Percentiles rank a stretch among this genome's conserved stretches.
Conservation (phyloP, 2,329 filamentous ascomycete species). For the Colletotrichum tofieldiae region DNA sequence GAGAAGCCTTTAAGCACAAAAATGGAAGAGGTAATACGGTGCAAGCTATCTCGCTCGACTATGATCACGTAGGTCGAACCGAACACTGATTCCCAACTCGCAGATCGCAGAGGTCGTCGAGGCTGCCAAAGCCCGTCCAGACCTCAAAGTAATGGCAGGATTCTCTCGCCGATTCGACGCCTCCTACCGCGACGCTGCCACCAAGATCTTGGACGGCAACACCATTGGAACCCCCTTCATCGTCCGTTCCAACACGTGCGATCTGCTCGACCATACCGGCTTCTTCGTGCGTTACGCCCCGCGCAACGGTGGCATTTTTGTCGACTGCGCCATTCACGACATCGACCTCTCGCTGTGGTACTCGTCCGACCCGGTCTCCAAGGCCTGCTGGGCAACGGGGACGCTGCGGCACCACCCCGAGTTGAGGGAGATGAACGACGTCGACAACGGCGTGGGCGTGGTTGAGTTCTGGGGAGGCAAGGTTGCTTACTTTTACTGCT, state of each 20-base stretch:
- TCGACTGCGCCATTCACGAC: constrained; percentile 60
- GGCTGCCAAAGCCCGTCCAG: constrained; percentile 45
- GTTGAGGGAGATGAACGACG: constrained; percentile 50
- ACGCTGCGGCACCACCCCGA: constrained; percentile 47
- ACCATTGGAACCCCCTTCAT: constrained; percentile 72
- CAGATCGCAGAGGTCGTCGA: constrained; percentile 73
- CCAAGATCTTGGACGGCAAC: constrained; percentile 64
- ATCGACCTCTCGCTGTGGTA: constrained; percentile 8
- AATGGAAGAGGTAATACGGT: constrained; percentile 67
- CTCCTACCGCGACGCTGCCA: constrained; percentile 74
- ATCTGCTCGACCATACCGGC: constrained; percentile 74
- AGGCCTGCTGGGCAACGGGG: constrained; percentile 14
- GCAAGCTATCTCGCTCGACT: not conserved
- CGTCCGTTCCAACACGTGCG: constrained; percentile 77
- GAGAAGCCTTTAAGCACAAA: constrained; percentile 73
- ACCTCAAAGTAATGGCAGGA: constrained; percentile 11
- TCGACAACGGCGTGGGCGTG: constrained; percentile 62
- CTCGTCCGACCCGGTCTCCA: not conserved
- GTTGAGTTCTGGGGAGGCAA: constrained; percentile 75
- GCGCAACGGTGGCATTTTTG: constrained; percentile 71
- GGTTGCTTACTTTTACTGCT: constrained; percentile 76
- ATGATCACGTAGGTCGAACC: not conserved
- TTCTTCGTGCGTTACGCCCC: constrained; percentile 74
- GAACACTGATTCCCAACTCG: not conserved
- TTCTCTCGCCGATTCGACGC: constrained; percentile 68